Percentiles rank a stretch among this genome's conserved stretches.
Evolutionary conservation across 164 flowering plant species (phyloP).

Genomic region (Paratinospora sagittata): DNA sequence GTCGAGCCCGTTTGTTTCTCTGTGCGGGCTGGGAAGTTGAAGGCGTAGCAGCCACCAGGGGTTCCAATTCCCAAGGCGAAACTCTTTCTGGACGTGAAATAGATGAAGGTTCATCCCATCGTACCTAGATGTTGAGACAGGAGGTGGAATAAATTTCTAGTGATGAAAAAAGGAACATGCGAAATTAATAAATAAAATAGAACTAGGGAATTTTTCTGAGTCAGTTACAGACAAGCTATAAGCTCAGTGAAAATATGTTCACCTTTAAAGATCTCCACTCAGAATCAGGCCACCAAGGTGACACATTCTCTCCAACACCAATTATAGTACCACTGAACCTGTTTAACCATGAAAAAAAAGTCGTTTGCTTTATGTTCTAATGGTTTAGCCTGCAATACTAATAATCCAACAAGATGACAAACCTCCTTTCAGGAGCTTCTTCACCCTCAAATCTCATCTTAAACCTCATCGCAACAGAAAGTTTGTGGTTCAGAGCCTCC

Average conservation of each 20-base stretch:
- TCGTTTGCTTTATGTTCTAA: background rate
- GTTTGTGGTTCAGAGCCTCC: slow-evolving; percentile 59
- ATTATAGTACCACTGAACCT: slow-evolving; percentile 93
- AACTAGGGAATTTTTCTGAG: background rate
- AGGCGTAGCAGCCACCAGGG: slow-evolving; percentile 53
- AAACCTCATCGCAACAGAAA: slow-evolving; percentile 88
- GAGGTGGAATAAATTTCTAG: background rate
- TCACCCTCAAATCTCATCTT: slow-evolving; percentile 97
- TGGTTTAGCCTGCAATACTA: background rate
- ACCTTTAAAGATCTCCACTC: slow-evolving; percentile 98
- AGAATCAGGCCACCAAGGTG: slow-evolving; percentile 65
- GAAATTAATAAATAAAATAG: too few relatives aligned
- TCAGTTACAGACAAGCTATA: background rate
- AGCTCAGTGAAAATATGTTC: background rate
- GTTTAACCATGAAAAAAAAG: slow-evolving; percentile 8
- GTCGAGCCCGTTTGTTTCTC: slow-evolving; percentile 71
- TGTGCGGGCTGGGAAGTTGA: slow-evolving; percentile 48
- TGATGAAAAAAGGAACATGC: background rate
- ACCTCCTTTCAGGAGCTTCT: slow-evolving; percentile 97
- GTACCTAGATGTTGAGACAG: slow-evolving; percentile 45
- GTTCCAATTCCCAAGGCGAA: slow-evolving; percentile 94
- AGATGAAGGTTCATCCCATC: slow-evolving; percentile 94
- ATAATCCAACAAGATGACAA: slow-evolving; percentile 8
- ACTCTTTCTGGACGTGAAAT: slow-evolving; percentile 80
- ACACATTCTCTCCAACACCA: slow-evolving; percentile 54